Conservation (phyloP, 2,329 filamentous ascomycete genomes). For the Colletotrichum cuscutae region DNA sequence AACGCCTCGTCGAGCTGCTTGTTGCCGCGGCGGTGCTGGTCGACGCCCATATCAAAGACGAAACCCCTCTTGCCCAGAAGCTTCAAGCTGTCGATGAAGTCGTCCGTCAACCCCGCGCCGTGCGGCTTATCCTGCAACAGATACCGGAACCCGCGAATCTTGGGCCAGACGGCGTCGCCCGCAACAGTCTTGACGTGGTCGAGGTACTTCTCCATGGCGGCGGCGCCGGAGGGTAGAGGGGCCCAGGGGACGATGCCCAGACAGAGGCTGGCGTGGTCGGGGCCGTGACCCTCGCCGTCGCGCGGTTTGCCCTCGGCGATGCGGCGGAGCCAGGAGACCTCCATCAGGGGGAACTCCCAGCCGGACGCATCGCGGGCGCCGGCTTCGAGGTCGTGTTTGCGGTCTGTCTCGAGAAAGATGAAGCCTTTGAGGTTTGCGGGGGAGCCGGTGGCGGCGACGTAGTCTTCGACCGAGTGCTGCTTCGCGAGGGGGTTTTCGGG, state of each 20-base stretch:
- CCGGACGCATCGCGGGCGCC: slow-evolving; percentile 60
- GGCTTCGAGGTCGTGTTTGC: slow-evolving; percentile 67
- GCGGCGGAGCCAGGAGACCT: slow-evolving; percentile 75
- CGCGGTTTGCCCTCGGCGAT: slow-evolving; percentile 70
- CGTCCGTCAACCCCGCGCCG: slow-evolving; percentile 70
- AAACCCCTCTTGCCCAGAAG: slow-evolving; percentile 72
- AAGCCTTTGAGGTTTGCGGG: slow-evolving; percentile 70
- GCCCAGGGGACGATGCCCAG: slow-evolving; percentile 85
- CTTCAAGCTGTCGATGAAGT: slow-evolving; percentile 74
- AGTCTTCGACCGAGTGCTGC: slow-evolving; percentile 74
- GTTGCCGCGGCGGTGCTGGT: slow-evolving; percentile 80
- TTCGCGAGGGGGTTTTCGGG: slow-evolving; percentile 68
- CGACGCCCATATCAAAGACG: slow-evolving; percentile 86
- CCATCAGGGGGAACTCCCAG: slow-evolving; percentile 76
- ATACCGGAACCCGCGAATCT: slow-evolving; percentile 84
- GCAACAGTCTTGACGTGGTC: slow-evolving; percentile 67
- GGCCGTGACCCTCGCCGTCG: slow-evolving; percentile 67
- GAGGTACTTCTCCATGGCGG: slow-evolving; percentile 73
- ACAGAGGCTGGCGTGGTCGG: slow-evolving; percentile 64
- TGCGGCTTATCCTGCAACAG: slow-evolving; percentile 80
- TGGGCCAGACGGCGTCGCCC: slow-evolving; percentile 69
- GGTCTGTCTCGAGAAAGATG: slow-evolving; percentile 86
- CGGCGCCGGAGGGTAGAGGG: slow-evolving; percentile 75
- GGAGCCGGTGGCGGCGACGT: slow-evolving; percentile 57
- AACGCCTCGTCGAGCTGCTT: slow-evolving; percentile 78